phyloP scores from a whole-genome alignment of 257 asterid species.

The Solanum bulbocastanum region DNA sequence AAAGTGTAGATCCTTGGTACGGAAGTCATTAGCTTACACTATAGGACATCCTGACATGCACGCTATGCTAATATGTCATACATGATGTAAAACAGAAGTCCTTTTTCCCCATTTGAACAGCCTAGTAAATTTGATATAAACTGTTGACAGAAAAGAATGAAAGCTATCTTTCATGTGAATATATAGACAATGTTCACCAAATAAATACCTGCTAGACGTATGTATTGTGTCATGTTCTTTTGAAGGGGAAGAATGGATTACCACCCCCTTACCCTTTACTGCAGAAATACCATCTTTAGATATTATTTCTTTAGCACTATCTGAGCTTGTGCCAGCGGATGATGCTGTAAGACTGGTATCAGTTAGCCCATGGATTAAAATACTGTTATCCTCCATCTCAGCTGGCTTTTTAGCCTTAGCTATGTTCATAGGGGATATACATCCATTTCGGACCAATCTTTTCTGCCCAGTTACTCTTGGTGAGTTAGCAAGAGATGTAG shows the following conservation, averaged over 20 bases:
- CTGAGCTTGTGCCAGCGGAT: constrained; percentile 20
- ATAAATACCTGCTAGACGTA: constrained; percentile 35
- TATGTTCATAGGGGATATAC: constrained; percentile 71
- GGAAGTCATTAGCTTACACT: neutral
- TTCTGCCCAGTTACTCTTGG: constrained; percentile 49
- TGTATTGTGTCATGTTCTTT: constrained; percentile 21
- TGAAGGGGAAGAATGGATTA: constrained; percentile 27
- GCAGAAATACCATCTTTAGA: constrained; percentile 30
- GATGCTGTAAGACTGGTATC: constrained; percentile 9
- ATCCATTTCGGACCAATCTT: constrained; percentile 83
- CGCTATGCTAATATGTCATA: neutral
- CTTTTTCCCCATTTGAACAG: neutral
- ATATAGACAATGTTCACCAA: neutral
- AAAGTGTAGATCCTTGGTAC: neutral
- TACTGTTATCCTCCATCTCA: constrained; percentile 21
- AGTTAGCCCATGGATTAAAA: constrained; percentile 19
- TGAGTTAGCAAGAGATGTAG: constrained; percentile 12
- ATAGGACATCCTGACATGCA: neutral
- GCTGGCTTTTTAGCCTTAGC: constrained; percentile 45
- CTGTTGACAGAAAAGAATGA: neutral
- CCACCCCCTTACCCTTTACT: constrained; percentile 67
- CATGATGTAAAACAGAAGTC: neutral
- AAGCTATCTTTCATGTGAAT: neutral
- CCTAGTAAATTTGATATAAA: neutral
- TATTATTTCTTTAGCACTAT: constrained; percentile 33